These are phyloP conservation scores for Groenewaldozyma salmanticensis DNA, from an alignment of 805 yeast genomes.

Conservation along the genomic window DNA sequence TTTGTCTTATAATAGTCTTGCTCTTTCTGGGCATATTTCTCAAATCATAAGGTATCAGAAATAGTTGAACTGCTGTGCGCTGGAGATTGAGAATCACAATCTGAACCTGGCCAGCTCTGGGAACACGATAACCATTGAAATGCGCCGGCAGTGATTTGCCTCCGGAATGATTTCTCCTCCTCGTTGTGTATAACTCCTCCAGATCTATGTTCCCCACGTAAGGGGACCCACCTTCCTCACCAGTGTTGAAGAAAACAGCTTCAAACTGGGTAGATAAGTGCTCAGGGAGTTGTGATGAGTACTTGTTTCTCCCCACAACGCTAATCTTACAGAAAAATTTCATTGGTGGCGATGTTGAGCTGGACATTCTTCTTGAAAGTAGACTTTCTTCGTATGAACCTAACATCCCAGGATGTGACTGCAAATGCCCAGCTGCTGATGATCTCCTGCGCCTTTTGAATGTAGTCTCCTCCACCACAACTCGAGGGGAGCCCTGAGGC, in stretches of 20 bases:
- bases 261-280: constrained; percentile 20
- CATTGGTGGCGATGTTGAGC: constrained; percentile 20
- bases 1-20: constrained; percentile 27
- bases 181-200: constrained; percentile 4
- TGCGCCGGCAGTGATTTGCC: too few relatives aligned
- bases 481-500: too few relatives aligned
- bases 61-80: constrained; percentile 25
- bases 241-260: constrained; percentile 25
- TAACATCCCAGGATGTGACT: too few relatives aligned
- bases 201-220: constrained; percentile 22
- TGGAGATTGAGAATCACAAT: constrained; percentile 25
- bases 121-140: constrained; percentile 25
- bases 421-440: too few relatives aligned
- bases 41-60: constrained; percentile 27
- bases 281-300: constrained; percentile 20
- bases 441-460: too few relatives aligned
- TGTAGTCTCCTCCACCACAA: too few relatives aligned
- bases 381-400: constrained; percentile 29
- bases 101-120: constrained; percentile 26
- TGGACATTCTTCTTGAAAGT: constrained; percentile 23
- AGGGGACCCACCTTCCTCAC: constrained; percentile 13
- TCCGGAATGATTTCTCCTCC: not conserved
- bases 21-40: constrained; percentile 21
- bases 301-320: constrained; percentile 22
- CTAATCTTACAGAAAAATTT: constrained; percentile 20